phyloP scores from a whole-genome alignment of 2,329 filamentous ascomycete genomes.

The Pyrenophora tritici-repentis region DNA sequence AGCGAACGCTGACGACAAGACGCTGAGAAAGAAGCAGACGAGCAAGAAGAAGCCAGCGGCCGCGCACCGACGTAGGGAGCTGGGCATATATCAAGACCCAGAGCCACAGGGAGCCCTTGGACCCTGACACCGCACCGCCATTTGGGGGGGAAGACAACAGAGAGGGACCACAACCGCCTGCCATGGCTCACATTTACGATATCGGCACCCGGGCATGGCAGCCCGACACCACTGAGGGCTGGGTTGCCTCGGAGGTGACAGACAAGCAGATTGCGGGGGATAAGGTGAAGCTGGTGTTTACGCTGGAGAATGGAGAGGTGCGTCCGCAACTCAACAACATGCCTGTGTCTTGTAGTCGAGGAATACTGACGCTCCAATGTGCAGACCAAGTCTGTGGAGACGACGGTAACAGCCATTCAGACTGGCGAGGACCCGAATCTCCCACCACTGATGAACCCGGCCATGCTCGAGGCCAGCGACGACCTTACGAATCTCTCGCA shows the following conservation, averaged over 20 bases:
- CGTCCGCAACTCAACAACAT: slow-evolving; percentile 6
- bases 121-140: slow-evolving; percentile 30
- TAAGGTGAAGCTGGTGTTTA: slow-evolving; percentile 86
- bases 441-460: slow-evolving; percentile 95
- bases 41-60: slow-evolving; percentile 16
- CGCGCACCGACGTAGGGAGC: slow-evolving; percentile 24
- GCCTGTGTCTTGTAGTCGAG: neutral
- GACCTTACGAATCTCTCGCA: slow-evolving; percentile 97
- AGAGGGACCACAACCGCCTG: slow-evolving; percentile 16
- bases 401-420: slow-evolving; percentile 75
- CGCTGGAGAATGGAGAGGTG: slow-evolving; percentile 92
- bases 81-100: slow-evolving; percentile 21
- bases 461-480: slow-evolving; percentile 97
- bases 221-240: slow-evolving; percentile 92
- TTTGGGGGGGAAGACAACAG: slow-evolving; percentile 19
- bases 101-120: slow-evolving; percentile 26
- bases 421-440: slow-evolving; percentile 77
- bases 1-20: slow-evolving; percentile 26
- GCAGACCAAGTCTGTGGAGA: slow-evolving; percentile 79
- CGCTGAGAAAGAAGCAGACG: neutral
- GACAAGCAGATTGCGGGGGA: slow-evolving; percentile 82
- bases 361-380: slow-evolving; percentile 12
- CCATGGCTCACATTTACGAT: slow-evolving; percentile 93
- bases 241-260: slow-evolving; percentile 93
- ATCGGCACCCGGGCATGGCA: slow-evolving; percentile 98